Base-by-base conservation (phyloP, 306 rosid species). In the Fagus crenata region DNA sequence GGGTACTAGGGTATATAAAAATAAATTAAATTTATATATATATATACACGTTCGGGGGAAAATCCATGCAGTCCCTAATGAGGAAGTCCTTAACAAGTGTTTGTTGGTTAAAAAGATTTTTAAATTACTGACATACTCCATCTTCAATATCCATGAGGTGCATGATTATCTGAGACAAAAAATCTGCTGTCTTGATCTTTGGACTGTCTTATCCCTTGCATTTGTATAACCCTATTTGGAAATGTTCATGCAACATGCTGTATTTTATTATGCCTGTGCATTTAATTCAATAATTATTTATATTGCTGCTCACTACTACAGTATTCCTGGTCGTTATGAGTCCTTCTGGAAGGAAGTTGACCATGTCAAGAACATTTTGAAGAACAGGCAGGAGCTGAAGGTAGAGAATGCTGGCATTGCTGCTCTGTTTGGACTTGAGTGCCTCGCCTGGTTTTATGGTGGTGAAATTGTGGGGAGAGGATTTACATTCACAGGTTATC, bases 381-480 rank as follows among this genome's bases (percentile, higher is more conserved):
- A 83, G 78, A 81, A 77, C 56, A 67, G 81, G 75, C 18, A 75
- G 53, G 79, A 81, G 33, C 36, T 89, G 42, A 79, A 72, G 39
- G 60, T 83, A 56, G 85, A 85, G 51, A 83, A 79, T 54, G 78
- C 67, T 55, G 84, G 85, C 40, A 17, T 42, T 49, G 85, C 46
- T 81, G 89, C 84, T 72, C 79, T 86, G 75, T 85, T 86, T 58
- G 87, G 85, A 65, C 59, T 85, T 0, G 93, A 86, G 73, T 89
- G 90, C 79, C 85, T 67, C 73, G 84, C 86, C 6, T 89, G 90
- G 90, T 85, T 77, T 73, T 89, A 83, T 53, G 86, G 81, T 6
- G 89, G 90, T 69, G 85, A 85, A 81, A 75, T 89, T 70, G 51
- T 85, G 0, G 89, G 91, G 18, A 79, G 91, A 73, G 87, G 90